Percentiles rank a stretch among this genome's conserved stretches.
Evolutionary conservation across 805 yeast genomes (phyloP).

Genomic region (Ogataea neopini): DNA sequence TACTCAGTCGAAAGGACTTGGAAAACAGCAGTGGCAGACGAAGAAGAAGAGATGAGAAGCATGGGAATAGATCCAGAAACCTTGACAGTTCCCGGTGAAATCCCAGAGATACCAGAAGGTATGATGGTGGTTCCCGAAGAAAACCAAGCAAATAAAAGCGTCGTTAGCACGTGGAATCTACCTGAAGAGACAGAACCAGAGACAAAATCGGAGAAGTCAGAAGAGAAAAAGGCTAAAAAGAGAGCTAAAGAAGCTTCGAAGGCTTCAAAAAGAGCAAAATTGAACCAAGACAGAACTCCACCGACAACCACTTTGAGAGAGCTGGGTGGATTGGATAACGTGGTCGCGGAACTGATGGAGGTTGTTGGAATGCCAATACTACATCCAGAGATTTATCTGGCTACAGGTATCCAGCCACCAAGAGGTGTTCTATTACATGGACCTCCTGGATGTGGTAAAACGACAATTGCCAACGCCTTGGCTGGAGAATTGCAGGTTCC

Average conservation of each 20-base stretch:
- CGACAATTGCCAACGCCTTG: constrained; percentile 91
- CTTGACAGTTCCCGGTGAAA: constrained; percentile 11
- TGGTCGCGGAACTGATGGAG: constrained; percentile 86
- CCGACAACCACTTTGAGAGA: constrained; percentile 69
- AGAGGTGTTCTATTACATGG: constrained; percentile 93
- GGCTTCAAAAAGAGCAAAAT: constrained; percentile 31
- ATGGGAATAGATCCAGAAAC: constrained; percentile 30
- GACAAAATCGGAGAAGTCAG: constrained; percentile 7
- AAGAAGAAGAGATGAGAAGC: constrained; percentile 52
- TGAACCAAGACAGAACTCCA: constrained; percentile 61
- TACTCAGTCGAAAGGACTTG: constrained; percentile 64
- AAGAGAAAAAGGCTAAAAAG: constrained; percentile 43
- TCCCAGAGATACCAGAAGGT: constrained; percentile 28
- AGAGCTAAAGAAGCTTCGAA: constrained; percentile 42
- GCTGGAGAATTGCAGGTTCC: constrained; percentile 96
- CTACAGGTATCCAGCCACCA: constrained; percentile 94
- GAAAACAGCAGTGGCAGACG: constrained; percentile 57
- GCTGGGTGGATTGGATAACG: constrained; percentile 86
- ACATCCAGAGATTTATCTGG: constrained; percentile 86
- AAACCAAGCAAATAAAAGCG: constrained; percentile 74
- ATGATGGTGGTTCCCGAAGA: constrained; percentile 66
- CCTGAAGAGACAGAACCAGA: neutral
- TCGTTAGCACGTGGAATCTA: constrained; percentile 67
- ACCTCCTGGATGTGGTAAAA: constrained; percentile 99
- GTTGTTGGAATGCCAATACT: constrained; percentile 86